Conservation (phyloP, 2,329 filamentous ascomycete species). For the Exophiala xenobiotica region DNA sequence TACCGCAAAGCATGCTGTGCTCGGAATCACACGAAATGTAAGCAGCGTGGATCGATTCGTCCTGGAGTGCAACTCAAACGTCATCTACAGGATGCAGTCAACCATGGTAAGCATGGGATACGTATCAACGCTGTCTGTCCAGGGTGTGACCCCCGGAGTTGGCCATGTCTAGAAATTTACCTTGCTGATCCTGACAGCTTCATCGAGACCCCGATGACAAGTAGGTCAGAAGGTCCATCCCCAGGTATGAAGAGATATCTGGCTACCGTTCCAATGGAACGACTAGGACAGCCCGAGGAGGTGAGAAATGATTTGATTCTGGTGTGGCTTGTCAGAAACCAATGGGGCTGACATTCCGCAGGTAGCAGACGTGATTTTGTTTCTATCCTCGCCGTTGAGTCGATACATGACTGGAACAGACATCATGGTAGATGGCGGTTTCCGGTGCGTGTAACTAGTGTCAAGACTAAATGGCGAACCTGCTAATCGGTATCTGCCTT, state of each 20-base stretch:
- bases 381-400: slow-evolving; percentile 11
- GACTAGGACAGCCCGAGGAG: slow-evolving; percentile 7
- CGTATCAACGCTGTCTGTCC: slow-evolving; percentile 12
- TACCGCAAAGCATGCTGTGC: slow-evolving; percentile 5
- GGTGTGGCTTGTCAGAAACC: too few relatives aligned
- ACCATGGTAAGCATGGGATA: slow-evolving; percentile 5
- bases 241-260: slow-evolving; percentile 10
- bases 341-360: neutral
- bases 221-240: too few relatives aligned
- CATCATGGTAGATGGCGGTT: slow-evolving; percentile 5
- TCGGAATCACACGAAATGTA: slow-evolving; percentile 8
- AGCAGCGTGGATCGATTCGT: too few relatives aligned
- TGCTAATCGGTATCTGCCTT: too few relatives aligned
- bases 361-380: slow-evolving; percentile 10
- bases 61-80: too few relatives aligned
- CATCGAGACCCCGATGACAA: too few relatives aligned
- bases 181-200: too few relatives aligned
- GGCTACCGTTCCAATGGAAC: neutral
- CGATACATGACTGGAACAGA: slow-evolving; percentile 8
- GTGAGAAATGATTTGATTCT: too few relatives aligned
- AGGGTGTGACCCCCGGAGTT: neutral
- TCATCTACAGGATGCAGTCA: neutral
- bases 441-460: too few relatives aligned
- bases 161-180: too few relatives aligned
- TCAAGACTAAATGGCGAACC: too few relatives aligned